Evolutionary conservation across 148 eudicot species (phyloP), one percentile per base, ranked within the genome.

Genomic region (Rhododendron molle): DNA sequence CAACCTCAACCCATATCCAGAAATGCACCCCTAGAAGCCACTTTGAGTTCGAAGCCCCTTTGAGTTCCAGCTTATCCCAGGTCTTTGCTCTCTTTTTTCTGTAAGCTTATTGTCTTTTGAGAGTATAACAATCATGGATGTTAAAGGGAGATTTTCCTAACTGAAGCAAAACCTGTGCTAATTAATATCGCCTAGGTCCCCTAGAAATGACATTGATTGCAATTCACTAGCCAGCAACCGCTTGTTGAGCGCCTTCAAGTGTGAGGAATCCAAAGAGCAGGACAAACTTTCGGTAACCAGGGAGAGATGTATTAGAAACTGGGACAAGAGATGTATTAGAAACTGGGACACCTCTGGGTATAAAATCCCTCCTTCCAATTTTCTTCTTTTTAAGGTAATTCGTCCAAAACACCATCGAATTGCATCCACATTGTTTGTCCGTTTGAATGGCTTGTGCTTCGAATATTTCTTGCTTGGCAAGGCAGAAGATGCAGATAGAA

Each of bases 111-210:
- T 13, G 16, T 2, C 16, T 13, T 50, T 0, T 81, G 18, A 56
- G 47, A 84, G 78, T 50, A 78, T 74, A 71, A 14, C 67, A 84
- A 89, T 54, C 50, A 85, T 26, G 86, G 80, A 88, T 91, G 92
- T 86, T 84, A 84, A 86, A 92, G 93, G 98, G 95, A 94, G 95
- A 92, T 92, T 94, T 89, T 95, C 95, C 95, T 95, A 94, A 97
- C 99, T 97, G 98, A 97, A 91, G 98, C 95, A 93, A 97, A 97
- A 97, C 99, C 99, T 94, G 96, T 94, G 95, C 91, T 97, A 90
- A 95, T 92, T 38, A 38, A 40, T 40, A 40, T 40, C 44, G 74
- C 91, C 89, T 50, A 93, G 90, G 89, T 97, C 99, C 84, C 98
- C 98, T 12, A 95, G 90, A 85, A 92, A 91, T 85, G 93, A 87